A percentile compares a stretch with the other conserved stretches of the same genome.
Conservation (phyloP, 2,329 filamentous ascomycete genomes). For the Colletotrichum noveboracense region DNA sequence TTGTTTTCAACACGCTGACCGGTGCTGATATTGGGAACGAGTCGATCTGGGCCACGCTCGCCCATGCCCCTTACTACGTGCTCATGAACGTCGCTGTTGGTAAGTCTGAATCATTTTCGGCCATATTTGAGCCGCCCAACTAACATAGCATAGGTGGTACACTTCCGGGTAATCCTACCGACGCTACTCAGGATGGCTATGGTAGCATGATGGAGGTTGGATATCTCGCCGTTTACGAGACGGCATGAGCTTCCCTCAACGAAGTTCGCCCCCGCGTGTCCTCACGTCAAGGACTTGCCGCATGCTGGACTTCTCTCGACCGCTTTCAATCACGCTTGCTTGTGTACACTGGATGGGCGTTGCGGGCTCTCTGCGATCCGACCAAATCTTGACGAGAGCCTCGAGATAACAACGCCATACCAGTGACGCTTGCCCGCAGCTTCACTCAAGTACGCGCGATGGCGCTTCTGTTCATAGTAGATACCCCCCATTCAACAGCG, state of each 20-base stretch:
- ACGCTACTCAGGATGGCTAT: slow-evolving; percentile 47
- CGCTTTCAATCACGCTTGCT: not conserved
- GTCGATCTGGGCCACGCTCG: slow-evolving; percentile 53
- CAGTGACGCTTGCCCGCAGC: not conserved
- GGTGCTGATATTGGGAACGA: slow-evolving; percentile 50
- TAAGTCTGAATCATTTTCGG: slow-evolving; percentile 34
- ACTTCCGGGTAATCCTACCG: slow-evolving; percentile 51
- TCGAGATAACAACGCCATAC: not conserved
- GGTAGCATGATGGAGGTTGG: slow-evolving; percentile 57
- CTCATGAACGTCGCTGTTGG: slow-evolving; percentile 62
- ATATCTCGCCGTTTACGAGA: slow-evolving; percentile 51
- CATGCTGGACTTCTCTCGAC: not conserved
- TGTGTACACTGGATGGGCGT: not conserved
- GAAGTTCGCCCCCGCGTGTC: not conserved
- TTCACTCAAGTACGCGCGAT: not conserved
- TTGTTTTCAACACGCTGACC: slow-evolving; percentile 45
- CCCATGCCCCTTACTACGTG: slow-evolving; percentile 55
- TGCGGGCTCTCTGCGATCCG: not conserved
- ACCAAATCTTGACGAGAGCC: not conserved
- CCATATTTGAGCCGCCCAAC: not conserved
- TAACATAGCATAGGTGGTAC: not conserved
- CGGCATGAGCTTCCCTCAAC: not conserved
- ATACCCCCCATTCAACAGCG: not conserved
- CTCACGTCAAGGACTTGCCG: not conserved
- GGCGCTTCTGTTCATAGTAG: not conserved